Evolutionary conservation across 257 asterid species (phyloP), one percentile per base, ranked within the genome.

Genomic region (Rhazya stricta): DNA sequence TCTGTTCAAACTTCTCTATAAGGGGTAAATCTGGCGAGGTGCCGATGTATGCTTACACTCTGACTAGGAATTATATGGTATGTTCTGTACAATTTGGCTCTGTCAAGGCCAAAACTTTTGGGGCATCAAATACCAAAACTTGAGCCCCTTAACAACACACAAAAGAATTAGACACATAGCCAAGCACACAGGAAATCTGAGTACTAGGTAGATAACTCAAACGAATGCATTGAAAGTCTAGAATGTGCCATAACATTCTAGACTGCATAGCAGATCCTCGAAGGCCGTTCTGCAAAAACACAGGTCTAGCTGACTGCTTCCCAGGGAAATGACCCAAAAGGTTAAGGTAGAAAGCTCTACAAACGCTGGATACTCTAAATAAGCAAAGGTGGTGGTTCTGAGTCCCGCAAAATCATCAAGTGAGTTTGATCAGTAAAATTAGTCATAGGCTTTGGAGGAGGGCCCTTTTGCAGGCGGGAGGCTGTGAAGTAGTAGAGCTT

Each of bases 381-480:
- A 36, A 84, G 81, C 75, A 77, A 82, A 72, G 63, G 58, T 81
- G 81, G 83, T 43, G 85, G 67, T 76, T 80, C 81, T 79, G 79
- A 78, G 36, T 80, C 78, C 86, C 6, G 75, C 85, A 69, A 80
- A 67, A 46, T 76, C 60, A 4, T 62, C 57, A 58, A 70, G 74
- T 58, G 67, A 75, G 76, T 45, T 77, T 72, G 82, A 76, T 77
- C 78, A 65, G 78, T 69, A 75, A 79, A 70, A 73, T 60, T 41
- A 83, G 84, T 95, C 89, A 95, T 74, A 92, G 93, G 76, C 97
- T 91, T 80, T 93, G 93, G 82, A 95, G 96, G 82, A 95, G 98
- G 81, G 96, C 91, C 85, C 98, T 89, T 91, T 95, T 95, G 97
- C 98, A 95, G 50, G 85, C 79, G 73, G 97, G 98, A 82, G 97